These are phyloP conservation scores for Entoloma clypeatum DNA, from an alignment of 1,284 basidiomycete genomes.

Conservation along the genomic window DNA sequence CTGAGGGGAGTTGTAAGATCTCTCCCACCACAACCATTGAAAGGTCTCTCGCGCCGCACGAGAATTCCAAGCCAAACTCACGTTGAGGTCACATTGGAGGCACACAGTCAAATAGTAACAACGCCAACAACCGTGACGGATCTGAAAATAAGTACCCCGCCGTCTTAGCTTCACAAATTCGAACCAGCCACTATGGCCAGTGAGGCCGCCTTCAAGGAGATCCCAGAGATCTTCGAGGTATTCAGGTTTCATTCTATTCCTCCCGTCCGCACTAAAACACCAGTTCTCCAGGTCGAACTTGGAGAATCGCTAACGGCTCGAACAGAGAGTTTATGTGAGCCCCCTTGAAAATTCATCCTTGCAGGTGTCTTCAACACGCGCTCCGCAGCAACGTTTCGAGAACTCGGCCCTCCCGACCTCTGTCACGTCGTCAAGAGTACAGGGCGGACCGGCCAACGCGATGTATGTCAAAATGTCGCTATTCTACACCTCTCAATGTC, in stretches of 20 bases:
- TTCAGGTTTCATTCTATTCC: conserved; percentile 2
- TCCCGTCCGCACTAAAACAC: conserved; percentile 11
- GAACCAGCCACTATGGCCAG: conserved; percentile 31
- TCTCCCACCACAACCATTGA: too few species aligned
- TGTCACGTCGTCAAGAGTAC: conserved; percentile 95
- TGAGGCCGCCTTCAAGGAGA: conserved; percentile 60
- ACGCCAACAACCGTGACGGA: conserved; percentile 2
- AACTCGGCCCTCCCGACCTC: conserved; percentile 95
- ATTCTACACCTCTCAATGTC: background rate
- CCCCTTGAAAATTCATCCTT: background rate
- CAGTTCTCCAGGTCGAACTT: conserved; percentile 68
- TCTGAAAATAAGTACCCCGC: background rate
- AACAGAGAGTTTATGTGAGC: conserved; percentile 88
- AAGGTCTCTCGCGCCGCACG: too few species aligned
- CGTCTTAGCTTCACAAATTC: conserved; percentile 9
- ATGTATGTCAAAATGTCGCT: conserved; percentile 56
- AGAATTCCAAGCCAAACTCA: too few species aligned
- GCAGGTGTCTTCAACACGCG: conserved; percentile 15
- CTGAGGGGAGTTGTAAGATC: too few species aligned
- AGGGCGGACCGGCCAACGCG: conserved; percentile 78
- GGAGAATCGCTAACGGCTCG: conserved; percentile 88
- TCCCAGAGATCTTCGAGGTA: conserved; percentile 61
- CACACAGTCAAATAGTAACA: too few species aligned
- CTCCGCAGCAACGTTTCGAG: conserved; percentile 81
- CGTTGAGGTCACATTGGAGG: too few species aligned